Evolutionary conservation across 441 rosid species (phyloP).

Genomic region (Pelargonium fulgidum): DNA sequence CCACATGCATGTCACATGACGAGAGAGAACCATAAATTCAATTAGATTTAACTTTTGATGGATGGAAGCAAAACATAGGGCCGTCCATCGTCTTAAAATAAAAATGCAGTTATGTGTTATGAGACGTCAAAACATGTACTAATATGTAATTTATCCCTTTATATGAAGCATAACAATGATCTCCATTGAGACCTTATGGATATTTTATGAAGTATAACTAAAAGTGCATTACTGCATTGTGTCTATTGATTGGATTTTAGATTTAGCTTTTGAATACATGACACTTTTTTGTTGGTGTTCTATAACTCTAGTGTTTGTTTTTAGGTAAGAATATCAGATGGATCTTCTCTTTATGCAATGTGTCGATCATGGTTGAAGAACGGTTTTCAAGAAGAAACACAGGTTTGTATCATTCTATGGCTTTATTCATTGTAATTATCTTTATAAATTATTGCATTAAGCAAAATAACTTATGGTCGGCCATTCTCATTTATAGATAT

Average conservation of each 20-base stretch:
- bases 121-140: too few relatives aligned
- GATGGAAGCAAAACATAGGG: too few relatives aligned
- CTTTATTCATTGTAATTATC: background rate
- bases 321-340: constrained; percentile 61
- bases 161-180: background rate
- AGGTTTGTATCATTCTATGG: constrained; percentile 39
- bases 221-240: background rate
- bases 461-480: background rate
- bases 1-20: too few relatives aligned
- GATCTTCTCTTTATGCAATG: constrained; percentile 68
- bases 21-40: too few relatives aligned
- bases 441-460: constrained; percentile 6
- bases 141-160: background rate
- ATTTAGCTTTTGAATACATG: background rate
- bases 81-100: too few relatives aligned
- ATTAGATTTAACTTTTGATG: too few relatives aligned
- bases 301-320: constrained; percentile 19
- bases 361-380: constrained; percentile 92
- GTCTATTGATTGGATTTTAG: background rate
- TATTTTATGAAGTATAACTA: background rate
- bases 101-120: too few relatives aligned
- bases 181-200: background rate
- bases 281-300: background rate
- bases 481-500: background rate
- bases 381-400: constrained; percentile 61